phyloP scores from a whole-genome alignment of 495 filamentous ascomycete species.

The Chaetomidium leptoderma region DNA sequence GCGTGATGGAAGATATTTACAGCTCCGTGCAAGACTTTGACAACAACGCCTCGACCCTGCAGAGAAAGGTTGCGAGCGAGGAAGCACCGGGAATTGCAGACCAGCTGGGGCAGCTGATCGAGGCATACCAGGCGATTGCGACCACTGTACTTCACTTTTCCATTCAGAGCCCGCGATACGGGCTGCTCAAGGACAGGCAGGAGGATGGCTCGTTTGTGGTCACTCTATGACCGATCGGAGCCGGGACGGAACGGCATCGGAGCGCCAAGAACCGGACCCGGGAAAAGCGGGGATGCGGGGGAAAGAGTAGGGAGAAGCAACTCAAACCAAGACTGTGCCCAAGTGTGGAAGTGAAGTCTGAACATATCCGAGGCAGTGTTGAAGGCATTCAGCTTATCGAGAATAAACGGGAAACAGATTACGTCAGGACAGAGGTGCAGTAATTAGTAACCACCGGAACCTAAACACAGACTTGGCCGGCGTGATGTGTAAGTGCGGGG shows the following conservation, averaged over 20 bases:
- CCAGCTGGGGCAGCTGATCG: background rate
- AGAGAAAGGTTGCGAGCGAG: background rate
- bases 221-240: conserved; percentile 12
- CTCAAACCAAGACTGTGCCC: too few species aligned
- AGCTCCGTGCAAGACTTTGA: conserved; percentile 8
- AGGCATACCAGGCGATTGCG: conserved; percentile 15
- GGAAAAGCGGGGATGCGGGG: too few species aligned
- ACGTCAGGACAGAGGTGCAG: too few species aligned
- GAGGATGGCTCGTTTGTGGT: conserved; percentile 22
- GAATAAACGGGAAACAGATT: background rate
- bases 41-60: background rate
- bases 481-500: background rate
- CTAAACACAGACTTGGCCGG: too few species aligned
- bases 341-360: too few species aligned
- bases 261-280: too few species aligned
- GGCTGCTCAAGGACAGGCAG: conserved; percentile 9
- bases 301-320: too few species aligned
- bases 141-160: conserved; percentile 21
- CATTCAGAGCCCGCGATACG: conserved; percentile 20
- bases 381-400: background rate
- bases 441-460: too few species aligned
- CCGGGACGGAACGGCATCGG: too few species aligned
- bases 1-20: background rate
- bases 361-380: too few species aligned
- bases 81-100: background rate